These are phyloP conservation scores for Fusarium tanahbumbuense DNA, from an alignment of 2,329 filamentous ascomycete genomes.

Conservation along the genomic window DNA sequence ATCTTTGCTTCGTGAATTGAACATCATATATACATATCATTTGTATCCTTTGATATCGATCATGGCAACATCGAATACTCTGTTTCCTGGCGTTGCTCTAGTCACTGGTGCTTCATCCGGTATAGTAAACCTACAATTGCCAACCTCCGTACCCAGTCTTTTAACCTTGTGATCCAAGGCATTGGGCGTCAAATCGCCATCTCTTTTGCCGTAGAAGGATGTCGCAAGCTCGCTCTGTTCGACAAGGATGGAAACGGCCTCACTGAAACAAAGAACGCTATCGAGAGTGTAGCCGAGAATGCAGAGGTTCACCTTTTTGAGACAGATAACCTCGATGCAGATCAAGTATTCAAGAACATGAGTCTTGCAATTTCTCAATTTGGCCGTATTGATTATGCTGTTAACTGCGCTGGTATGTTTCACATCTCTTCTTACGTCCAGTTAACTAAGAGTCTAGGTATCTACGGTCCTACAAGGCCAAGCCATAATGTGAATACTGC, in stretches of 20 bases:
- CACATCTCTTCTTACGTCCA: neutral
- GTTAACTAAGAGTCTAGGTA: conserved; percentile 42
- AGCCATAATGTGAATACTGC: conserved; percentile 51
- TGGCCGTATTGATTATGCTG: conserved; percentile 59
- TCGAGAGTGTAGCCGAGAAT: conserved; percentile 3
- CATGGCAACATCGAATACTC: conserved; percentile 22
- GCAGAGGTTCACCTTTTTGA: conserved; percentile 38
- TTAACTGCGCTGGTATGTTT: conserved; percentile 56
- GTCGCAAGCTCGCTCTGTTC: conserved; percentile 55
- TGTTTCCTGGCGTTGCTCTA: conserved; percentile 49
- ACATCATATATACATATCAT: neutral
- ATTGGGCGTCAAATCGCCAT: conserved; percentile 49
- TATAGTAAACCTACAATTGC: neutral
- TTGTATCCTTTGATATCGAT: neutral
- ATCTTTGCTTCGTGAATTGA: neutral
- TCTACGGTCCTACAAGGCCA: conserved; percentile 52
- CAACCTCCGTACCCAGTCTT: neutral
- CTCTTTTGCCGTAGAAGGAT: conserved; percentile 59
- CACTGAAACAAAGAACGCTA: conserved; percentile 46
- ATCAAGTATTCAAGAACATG: conserved; percentile 51
- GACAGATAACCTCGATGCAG: conserved; percentile 53
- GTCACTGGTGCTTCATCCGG: conserved; percentile 50
- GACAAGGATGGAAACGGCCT: conserved; percentile 52
- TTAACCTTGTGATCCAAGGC: neutral
- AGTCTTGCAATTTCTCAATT: conserved; percentile 49